phyloP scores from a whole-genome alignment of 2,329 filamentous ascomycete genomes.

The Didymella keratinophila region DNA sequence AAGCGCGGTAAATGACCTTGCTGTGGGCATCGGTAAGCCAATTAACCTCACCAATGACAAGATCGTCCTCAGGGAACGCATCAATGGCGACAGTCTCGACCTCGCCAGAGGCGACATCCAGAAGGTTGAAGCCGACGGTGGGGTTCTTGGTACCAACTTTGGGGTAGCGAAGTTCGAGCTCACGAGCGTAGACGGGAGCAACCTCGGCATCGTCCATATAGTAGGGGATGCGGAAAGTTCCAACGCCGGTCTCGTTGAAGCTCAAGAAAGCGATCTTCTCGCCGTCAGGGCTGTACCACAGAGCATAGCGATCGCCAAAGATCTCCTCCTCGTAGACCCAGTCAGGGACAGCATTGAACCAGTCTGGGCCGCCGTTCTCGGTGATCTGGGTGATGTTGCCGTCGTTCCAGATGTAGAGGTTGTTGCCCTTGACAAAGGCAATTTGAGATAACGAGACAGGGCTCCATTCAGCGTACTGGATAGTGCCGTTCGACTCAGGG shows the following conservation, averaged over 20 bases:
- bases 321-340: slow-evolving; percentile 71
- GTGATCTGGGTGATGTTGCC: slow-evolving; percentile 66
- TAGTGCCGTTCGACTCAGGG: slow-evolving; percentile 67
- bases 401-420: slow-evolving; percentile 67
- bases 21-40: slow-evolving; percentile 71
- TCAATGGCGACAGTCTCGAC: slow-evolving; percentile 60
- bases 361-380: slow-evolving; percentile 65
- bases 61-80: slow-evolving; percentile 66
- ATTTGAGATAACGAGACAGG: slow-evolving; percentile 64
- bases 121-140: slow-evolving; percentile 66
- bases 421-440: slow-evolving; percentile 72
- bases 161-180: slow-evolving; percentile 71
- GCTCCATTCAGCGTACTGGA: slow-evolving; percentile 71
- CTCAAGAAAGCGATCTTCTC: slow-evolving; percentile 63
- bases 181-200: slow-evolving; percentile 67
- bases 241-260: slow-evolving; percentile 72
- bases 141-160: slow-evolving; percentile 75
- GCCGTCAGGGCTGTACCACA: slow-evolving; percentile 67
- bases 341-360: slow-evolving; percentile 69
- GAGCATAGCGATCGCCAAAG: slow-evolving; percentile 58
- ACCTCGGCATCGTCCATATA: slow-evolving; percentile 67
- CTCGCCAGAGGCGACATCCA: slow-evolving; percentile 60
- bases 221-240: slow-evolving; percentile 71
- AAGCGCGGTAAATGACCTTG: slow-evolving; percentile 70
- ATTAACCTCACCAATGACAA: slow-evolving; percentile 71